A percentile compares a stretch with the other conserved stretches of the same genome.
Conservation (phyloP, 1,139 yeast genomes). For the Saccharomyces hybrid region DNA sequence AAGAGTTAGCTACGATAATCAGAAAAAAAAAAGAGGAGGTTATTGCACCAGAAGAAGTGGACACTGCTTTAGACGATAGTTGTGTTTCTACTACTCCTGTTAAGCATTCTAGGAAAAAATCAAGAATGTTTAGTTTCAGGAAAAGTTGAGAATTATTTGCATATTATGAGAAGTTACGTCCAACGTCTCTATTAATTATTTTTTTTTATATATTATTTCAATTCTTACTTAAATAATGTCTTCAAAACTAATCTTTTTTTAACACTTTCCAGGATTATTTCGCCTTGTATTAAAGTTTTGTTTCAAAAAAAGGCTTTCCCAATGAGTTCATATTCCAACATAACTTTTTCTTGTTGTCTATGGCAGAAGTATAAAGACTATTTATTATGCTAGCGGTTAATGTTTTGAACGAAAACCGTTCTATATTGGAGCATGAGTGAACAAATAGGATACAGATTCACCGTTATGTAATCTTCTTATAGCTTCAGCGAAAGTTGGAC, state of each 20-base stretch:
- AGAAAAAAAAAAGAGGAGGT: conserved; percentile 3
- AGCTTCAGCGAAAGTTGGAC: conserved; percentile 71
- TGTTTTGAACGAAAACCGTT: background rate
- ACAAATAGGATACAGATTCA: conserved; percentile 71
- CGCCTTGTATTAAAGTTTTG: background rate
- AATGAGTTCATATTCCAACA: too few species aligned
- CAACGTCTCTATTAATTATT: background rate
- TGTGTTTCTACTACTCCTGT: background rate
- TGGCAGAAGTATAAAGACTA: background rate
- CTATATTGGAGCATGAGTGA: conserved; percentile 40
- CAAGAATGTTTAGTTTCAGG: conserved; percentile 19
- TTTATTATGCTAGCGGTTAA: background rate
- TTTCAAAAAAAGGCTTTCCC: background rate
- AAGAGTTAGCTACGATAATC: conserved; percentile 4
- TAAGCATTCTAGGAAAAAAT: conserved; percentile 8
- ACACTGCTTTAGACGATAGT: background rate
- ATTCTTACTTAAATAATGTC: background rate
- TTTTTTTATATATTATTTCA: background rate
- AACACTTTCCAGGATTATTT: background rate
- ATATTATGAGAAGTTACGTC: background rate
- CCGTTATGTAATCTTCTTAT: conserved; percentile 77
- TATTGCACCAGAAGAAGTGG: background rate
- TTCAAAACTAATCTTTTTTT: background rate
- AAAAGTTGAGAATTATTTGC: conserved; percentile 4
- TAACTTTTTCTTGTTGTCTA: too few species aligned